Conservation (phyloP, 176 grass and related monocot genomes). For the Elaeis guineensis region DNA sequence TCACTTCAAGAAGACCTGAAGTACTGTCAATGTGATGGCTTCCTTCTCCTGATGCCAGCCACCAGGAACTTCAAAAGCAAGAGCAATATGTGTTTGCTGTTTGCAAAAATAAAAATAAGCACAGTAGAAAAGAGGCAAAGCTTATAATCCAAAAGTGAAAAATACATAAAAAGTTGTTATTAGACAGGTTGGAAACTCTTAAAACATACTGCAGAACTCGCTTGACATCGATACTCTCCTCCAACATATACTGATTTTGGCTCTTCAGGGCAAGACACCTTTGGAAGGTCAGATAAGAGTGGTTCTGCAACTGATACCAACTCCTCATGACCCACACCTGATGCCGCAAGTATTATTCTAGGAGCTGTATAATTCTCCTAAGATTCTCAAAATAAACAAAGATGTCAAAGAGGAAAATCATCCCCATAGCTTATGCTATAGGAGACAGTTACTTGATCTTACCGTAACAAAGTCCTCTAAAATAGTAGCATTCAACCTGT, state of each 20-base stretch:
- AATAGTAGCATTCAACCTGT: conserved; percentile 35
- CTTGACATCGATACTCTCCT: conserved; percentile 73
- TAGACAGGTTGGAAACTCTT: neutral
- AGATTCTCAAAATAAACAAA: conserved; percentile 23
- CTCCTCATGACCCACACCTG: conserved; percentile 73
- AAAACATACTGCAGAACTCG: conserved; percentile 52
- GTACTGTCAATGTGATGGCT: conserved; percentile 51
- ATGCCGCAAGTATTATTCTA: conserved; percentile 75
- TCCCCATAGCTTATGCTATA: neutral
- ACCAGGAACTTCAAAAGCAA: conserved; percentile 79
- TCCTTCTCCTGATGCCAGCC: conserved; percentile 68
- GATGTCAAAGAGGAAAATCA: neutral
- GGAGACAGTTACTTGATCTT: conserved; percentile 21
- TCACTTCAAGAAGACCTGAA: conserved; percentile 50
- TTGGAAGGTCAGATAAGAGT: conserved; percentile 55
- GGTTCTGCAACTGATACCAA: conserved; percentile 51
- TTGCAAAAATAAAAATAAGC: neutral
- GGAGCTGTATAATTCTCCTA: conserved; percentile 75
- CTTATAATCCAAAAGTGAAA: neutral
- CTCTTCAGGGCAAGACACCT: conserved; percentile 39
- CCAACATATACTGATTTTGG: conserved; percentile 56
- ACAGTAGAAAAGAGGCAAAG: too few species aligned
- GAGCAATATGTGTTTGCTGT: conserved; percentile 56
- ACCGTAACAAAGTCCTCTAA: conserved; percentile 63
- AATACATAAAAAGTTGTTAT: conserved; percentile 2